These are phyloP conservation scores for Graphilbum sp. DNA, from an alignment of 2,329 filamentous ascomycete genomes.

Conservation along the genomic window DNA sequence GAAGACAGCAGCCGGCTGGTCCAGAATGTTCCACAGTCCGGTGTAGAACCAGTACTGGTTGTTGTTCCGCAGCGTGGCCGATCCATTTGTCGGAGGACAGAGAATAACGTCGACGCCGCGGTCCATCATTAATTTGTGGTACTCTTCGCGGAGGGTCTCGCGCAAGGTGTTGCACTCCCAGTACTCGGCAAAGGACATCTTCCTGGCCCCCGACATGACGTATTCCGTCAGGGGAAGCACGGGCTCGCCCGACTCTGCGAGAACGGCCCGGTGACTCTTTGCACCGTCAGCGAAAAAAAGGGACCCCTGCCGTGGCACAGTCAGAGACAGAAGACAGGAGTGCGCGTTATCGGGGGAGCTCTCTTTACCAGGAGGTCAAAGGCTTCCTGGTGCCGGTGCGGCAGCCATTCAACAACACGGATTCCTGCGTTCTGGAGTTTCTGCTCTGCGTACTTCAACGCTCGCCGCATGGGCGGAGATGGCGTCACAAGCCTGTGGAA, in stretches of 20 bases:
- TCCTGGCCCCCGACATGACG: background rate
- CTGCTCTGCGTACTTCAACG: background rate
- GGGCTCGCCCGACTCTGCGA: background rate
- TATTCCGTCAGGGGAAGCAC: background rate
- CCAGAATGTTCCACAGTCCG: background rate
- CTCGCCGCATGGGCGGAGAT: background rate
- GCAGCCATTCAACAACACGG: background rate
- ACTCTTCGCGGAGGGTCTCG: background rate
- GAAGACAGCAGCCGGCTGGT: background rate
- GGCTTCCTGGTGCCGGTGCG: background rate
- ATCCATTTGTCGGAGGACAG: background rate
- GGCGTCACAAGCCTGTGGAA: background rate
- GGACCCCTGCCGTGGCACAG: no score
- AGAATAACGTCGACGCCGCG: conserved; percentile 2
- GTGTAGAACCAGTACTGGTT: conserved; percentile 2
- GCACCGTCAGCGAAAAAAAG: conserved; percentile 3
- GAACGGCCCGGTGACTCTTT: background rate
- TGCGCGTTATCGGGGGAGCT: no score
- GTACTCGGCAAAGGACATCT: background rate
- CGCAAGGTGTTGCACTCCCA: background rate
- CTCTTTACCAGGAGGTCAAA: background rate
- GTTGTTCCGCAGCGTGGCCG: background rate
- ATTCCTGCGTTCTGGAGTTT: background rate
- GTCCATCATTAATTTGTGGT: background rate
- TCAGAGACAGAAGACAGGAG: no score